Base-by-base conservation (phyloP, 495 filamentous ascomycete genomes). In the Stereocaulon alpinum region DNA sequence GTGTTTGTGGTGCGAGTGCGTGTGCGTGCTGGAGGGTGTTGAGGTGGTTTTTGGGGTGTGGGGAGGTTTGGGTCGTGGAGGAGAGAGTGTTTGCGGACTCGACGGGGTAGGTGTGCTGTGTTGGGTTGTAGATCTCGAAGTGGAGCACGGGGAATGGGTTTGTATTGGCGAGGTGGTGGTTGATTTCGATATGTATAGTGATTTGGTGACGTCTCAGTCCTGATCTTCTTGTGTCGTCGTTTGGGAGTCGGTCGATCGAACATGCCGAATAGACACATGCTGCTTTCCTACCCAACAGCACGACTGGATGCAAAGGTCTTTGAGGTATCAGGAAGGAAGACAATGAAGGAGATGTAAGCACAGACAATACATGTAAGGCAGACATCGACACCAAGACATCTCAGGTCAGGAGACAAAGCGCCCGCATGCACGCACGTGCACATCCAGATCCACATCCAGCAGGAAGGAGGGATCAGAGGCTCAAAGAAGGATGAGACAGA, bases 321-420 rank as follows among this genome's bases (percentile, higher is more conserved):
- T 9, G n/a, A 47, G 43, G 22, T 11, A n/a, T 24, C 43, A 22
- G 24, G 30, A n/a, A 15, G 14, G 7, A 50, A 27, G 24, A 22
- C 11, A 20, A 51, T 2, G 6, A n/a, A 51, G 12, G 48, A 30
- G 32, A 30, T 1, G 27, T 20, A 51, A 34, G 48, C 27, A 51
- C 29, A 51, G 30, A 20, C 17, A 51, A n/a, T n/a, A 32, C 30
- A 51, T 29, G 17, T 30, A 51, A 34, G 17, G 30, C 48, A 34
- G 30, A 51, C 48, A 51, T 18, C 48, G 18, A 9, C 29, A 51
- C 32, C 32, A n/a, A 51, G 48, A 51, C 48, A 51, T 17, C 17
- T 51, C 48, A 51, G n/a, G 48, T 51, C 48, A 51, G 48, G 48
- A 51, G 48, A 51, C 48, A 6, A 18, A 51, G 48, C 48, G 48